These are phyloP conservation scores for Cucumis cinereus DNA, from an alignment of 306 rosid species.

Conservation along the genomic window DNA sequence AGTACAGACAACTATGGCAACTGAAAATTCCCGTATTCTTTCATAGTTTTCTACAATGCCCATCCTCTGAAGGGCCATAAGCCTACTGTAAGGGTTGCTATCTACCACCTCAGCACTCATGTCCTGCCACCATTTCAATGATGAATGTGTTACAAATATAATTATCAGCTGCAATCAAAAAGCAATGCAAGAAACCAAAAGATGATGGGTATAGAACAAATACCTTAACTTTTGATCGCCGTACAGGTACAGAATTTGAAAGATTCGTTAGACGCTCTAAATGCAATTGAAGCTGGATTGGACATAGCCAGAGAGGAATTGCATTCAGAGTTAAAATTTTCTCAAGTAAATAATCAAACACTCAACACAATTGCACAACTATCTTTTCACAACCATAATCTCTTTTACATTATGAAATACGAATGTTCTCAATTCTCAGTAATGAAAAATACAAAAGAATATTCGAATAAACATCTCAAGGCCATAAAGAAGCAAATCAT, in stretches of 20 bases:
- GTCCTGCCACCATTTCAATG: slow-evolving; percentile 44
- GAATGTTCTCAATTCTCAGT: background rate
- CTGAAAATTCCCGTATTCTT: slow-evolving; percentile 83
- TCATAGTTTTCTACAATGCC: slow-evolving; percentile 91
- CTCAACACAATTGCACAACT: background rate
- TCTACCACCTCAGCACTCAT: slow-evolving; percentile 95
- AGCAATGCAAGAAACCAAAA: background rate
- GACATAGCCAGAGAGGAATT: background rate
- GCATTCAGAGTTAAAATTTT: background rate
- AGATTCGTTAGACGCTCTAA: slow-evolving; percentile 44
- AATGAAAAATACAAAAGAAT: background rate
- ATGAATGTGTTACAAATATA: background rate
- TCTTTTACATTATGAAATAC: background rate
- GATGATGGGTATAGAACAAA: background rate
- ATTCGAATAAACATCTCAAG: background rate
- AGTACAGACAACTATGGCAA: slow-evolving; percentile 91
- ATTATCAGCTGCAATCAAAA: background rate
- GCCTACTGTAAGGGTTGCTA: slow-evolving; percentile 95
- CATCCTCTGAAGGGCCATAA: slow-evolving; percentile 99
- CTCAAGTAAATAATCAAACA: background rate
- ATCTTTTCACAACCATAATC: background rate
- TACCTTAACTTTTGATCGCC: slow-evolving; percentile 79
- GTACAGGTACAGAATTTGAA: slow-evolving; percentile 38
- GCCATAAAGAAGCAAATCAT: background rate
- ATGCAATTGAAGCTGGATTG: slow-evolving; percentile 45